A percentile compares a stretch with the other conserved stretches of the same genome.
These are phyloP conservation scores for Solanum bulbocastanum DNA, from an alignment of 257 asterid genomes.

Conservation along the genomic window DNA sequence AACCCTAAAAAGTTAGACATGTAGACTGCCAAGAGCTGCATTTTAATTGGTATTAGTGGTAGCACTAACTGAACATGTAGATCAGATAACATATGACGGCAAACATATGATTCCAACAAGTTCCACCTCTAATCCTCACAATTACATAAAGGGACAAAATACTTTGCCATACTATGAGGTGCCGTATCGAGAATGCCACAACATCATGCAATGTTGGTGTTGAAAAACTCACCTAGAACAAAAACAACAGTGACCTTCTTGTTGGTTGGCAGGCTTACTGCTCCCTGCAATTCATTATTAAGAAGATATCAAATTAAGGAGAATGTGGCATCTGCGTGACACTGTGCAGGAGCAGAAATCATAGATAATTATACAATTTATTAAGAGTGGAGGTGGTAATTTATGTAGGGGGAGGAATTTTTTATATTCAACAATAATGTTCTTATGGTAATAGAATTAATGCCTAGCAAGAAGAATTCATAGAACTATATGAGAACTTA, in stretches of 20 bases:
- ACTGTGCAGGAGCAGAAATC: background rate
- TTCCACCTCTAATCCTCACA: background rate
- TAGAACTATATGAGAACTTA: background rate
- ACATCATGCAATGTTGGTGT: background rate
- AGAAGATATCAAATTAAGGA: background rate
- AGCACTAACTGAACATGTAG: background rate
- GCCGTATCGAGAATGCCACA: background rate
- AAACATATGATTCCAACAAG: background rate
- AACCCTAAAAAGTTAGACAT: background rate
- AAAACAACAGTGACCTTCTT: constrained; percentile 13
- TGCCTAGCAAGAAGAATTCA: background rate
- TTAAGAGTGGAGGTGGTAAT: background rate
- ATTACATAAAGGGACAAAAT: background rate
- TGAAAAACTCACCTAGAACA: constrained; percentile 12
- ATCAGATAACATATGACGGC: background rate
- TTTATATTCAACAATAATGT: background rate
- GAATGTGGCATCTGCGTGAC: background rate
- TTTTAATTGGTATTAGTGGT: background rate
- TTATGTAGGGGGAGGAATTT: background rate
- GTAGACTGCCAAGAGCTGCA: background rate
- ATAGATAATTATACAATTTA: background rate
- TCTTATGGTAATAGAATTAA: background rate
- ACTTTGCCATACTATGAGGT: background rate
- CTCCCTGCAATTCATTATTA: constrained; percentile 6
- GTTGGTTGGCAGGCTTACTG: background rate